A percentile compares a stretch with the other conserved stretches of the same genome.
phyloP scores from a whole-genome alignment of 441 rosid species.

The Gossypium aridum region DNA sequence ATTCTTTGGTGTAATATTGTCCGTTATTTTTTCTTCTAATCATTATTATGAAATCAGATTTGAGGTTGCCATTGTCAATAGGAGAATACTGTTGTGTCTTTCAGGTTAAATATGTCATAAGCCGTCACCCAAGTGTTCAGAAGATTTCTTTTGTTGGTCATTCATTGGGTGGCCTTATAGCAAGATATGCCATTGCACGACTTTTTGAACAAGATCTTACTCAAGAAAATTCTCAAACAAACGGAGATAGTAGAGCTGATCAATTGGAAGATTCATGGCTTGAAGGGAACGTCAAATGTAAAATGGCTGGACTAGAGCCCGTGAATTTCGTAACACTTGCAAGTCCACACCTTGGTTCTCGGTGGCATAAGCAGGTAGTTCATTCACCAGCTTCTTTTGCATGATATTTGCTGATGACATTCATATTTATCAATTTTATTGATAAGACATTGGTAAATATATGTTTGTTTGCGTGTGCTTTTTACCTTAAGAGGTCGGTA shows the following conservation, averaged over 20 bases:
- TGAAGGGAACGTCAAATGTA: constrained; percentile 33
- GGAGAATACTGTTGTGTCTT: constrained; percentile 18
- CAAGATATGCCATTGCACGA: constrained; percentile 82
- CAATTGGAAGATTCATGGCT: constrained; percentile 20
- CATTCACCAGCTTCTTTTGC: neutral
- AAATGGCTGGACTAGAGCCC: constrained; percentile 79
- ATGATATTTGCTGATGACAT: neutral
- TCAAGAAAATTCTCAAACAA: constrained; percentile 30
- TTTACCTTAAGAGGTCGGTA: neutral
- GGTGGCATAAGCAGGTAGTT: constrained; percentile 80
- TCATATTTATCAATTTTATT: neutral
- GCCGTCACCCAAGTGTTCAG: constrained; percentile 39
- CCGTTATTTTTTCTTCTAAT: neutral
- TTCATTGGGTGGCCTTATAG: constrained; percentile 83
- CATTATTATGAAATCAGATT: neutral
- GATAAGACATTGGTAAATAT: neutral
- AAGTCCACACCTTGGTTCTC: constrained; percentile 87
- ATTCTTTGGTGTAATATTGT: neutral
- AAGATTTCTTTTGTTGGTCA: constrained; percentile 80
- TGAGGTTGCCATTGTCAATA: constrained; percentile 12
- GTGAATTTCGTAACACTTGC: constrained; percentile 78
- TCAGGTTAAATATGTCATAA: constrained; percentile 64
- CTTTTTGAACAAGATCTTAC: constrained; percentile 40
- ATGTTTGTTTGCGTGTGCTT: neutral
- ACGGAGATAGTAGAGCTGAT: constrained; percentile 25